Conservation (phyloP, 2,329 filamentous ascomycete genomes). For the Fusarium setosum region DNA sequence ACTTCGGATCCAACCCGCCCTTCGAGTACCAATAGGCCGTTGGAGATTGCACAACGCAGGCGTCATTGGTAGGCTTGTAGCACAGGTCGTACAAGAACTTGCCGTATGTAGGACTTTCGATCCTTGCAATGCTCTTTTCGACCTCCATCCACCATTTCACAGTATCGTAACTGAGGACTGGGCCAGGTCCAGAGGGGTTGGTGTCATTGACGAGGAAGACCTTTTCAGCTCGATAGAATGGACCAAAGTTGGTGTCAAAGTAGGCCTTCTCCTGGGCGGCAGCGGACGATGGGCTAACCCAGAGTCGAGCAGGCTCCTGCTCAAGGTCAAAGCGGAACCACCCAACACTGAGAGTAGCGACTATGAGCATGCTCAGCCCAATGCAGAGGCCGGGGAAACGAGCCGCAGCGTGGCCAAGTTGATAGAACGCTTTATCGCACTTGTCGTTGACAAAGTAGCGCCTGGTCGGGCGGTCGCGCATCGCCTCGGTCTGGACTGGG, state of each 20-base stretch:
- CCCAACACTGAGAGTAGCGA: conserved; percentile 84
- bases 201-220: conserved; percentile 94
- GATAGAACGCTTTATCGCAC: conserved; percentile 83
- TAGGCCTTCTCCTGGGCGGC: conserved; percentile 94
- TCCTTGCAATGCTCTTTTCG: conserved; percentile 78
- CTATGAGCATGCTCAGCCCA: conserved; percentile 76
- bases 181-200: conserved; percentile 69
- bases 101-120: conserved; percentile 76
- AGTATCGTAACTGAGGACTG: conserved; percentile 89
- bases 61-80: conserved; percentile 90
- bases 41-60: conserved; percentile 94
- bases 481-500: conserved; percentile 75
- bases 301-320: conserved; percentile 88
- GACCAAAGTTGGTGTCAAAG: conserved; percentile 93
- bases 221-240: conserved; percentile 95
- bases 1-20: conserved; percentile 50
- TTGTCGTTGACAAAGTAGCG: conserved; percentile 87
- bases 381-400: conserved; percentile 89
- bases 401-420: conserved; percentile 83
- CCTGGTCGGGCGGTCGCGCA: conserved; percentile 81
- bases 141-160: conserved; percentile 94
- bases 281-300: conserved; percentile 94
- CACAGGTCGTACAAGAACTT: conserved; percentile 86
- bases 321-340: conserved; percentile 93
- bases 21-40: conserved; percentile 85